Percentiles rank a stretch among this genome's conserved stretches.
phyloP scores from a whole-genome alignment of 768 basidiomycete genomes.

The Suillus subaureus region DNA sequence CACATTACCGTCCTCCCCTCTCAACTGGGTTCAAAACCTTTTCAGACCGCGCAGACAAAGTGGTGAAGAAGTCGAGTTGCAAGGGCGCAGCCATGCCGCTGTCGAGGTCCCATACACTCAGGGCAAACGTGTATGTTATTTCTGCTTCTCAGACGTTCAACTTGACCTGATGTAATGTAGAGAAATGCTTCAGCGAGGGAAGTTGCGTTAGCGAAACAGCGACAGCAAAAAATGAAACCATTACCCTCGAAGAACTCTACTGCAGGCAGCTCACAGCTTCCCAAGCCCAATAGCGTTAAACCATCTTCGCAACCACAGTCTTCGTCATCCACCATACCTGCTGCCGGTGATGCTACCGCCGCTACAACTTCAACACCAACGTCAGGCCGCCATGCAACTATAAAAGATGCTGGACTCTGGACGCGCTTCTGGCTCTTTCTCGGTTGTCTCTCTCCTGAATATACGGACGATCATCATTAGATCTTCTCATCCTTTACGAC shows the following conservation, averaged over 20 bases:
- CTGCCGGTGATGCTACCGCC: background rate
- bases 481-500: background rate
- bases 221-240: background rate
- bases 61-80: background rate
- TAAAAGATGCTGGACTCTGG: background rate
- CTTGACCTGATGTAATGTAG: background rate
- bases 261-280: background rate
- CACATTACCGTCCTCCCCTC: too few relatives aligned
- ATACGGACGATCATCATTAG: background rate
- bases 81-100: background rate
- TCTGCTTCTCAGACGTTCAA: background rate
- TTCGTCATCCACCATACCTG: background rate
- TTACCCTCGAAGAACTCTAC: background rate
- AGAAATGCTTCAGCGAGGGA: background rate
- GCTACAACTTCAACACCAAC: background rate
- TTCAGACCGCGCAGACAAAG: background rate
- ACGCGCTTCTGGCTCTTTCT: background rate
- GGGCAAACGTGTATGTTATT: background rate
- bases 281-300: background rate
- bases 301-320: background rate
- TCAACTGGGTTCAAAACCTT: too few relatives aligned
- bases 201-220: too few relatives aligned
- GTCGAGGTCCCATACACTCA: background rate
- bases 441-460: background rate
- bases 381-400: background rate